Percentiles rank a stretch among this genome's conserved stretches.
Evolutionary conservation across 1,284 basidiomycete genomes (phyloP).

Genomic region (Anthracocystis walkeri): DNA sequence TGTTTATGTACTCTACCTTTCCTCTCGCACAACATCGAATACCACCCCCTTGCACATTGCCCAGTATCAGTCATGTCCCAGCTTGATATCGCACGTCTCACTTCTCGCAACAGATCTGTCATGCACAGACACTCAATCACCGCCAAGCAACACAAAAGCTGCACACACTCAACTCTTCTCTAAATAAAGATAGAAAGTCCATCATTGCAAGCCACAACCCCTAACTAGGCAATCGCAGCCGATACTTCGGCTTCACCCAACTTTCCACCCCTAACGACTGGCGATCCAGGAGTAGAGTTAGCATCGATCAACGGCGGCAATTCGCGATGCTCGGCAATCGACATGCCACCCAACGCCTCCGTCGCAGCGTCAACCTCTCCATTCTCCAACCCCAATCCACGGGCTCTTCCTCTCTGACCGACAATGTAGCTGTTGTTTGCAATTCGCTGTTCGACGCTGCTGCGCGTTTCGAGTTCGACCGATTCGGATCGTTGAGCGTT

Average conservation of each 20-base stretch:
- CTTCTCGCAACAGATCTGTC: too few species aligned
- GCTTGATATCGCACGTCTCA: too few species aligned
- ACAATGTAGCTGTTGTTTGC: constrained; percentile 38
- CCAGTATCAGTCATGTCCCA: too few species aligned
- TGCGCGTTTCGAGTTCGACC: constrained; percentile 39
- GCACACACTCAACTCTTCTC: background rate
- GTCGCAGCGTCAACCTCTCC: constrained; percentile 17
- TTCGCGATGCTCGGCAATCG: background rate
- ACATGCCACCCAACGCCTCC: constrained; percentile 21
- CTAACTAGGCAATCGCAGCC: constrained; percentile 23
- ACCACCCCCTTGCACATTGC: too few species aligned
- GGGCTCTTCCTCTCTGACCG: constrained; percentile 34
- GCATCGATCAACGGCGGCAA: constrained; percentile 37
- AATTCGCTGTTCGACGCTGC: constrained; percentile 30
- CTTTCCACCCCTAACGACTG: constrained; percentile 10
- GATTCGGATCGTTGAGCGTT: constrained; percentile 19
- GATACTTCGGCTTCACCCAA: constrained; percentile 37
- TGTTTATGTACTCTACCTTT: too few species aligned
- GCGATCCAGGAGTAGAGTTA: constrained; percentile 27
- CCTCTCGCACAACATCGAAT: too few species aligned
- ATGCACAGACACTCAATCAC: too few species aligned
- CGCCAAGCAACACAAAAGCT: too few species aligned
- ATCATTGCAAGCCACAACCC: background rate
- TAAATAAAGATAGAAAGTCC: background rate
- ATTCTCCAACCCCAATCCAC: constrained; percentile 36